These are phyloP conservation scores for Sonneratia alba DNA, from an alignment of 345 rosid genomes.

Conservation along the genomic window DNA sequence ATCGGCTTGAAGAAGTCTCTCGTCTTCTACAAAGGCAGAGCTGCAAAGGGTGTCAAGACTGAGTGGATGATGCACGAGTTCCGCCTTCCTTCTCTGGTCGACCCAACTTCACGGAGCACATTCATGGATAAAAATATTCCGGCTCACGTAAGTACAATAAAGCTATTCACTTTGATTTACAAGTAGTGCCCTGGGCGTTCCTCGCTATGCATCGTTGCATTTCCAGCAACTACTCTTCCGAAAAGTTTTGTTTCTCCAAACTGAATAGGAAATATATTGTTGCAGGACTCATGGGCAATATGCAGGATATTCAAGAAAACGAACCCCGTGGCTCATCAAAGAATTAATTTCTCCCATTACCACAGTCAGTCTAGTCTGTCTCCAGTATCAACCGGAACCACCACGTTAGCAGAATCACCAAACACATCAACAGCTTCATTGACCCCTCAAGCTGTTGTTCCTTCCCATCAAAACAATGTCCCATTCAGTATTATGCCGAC, in stretches of 20 bases:
- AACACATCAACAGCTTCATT: neutral
- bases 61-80: conserved; percentile 99
- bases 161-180: neutral
- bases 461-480: neutral
- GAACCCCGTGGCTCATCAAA: conserved; percentile 52
- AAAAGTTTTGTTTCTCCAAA: neutral
- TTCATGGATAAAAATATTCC: conserved; percentile 48
- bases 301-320: conserved; percentile 91
- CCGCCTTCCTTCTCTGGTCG: conserved; percentile 65
- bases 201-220: too few species aligned
- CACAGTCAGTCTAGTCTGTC: neutral
- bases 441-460: neutral
- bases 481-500: neutral
- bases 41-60: conserved; percentile 85
- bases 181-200: too few species aligned
- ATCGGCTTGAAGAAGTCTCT: conserved; percentile 90
- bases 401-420: neutral
- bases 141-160: conserved; percentile 35
- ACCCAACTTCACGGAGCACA: conserved; percentile 30
- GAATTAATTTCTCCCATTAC: conserved; percentile 24
- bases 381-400: neutral
- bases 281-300: conserved; percentile 94
- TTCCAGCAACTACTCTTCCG: neutral
- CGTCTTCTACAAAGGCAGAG: conserved; percentile 89
- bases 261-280: neutral